Conservation (phyloP, 208 protist genomes). For the Acanthamoeba culbertsoni region DNA sequence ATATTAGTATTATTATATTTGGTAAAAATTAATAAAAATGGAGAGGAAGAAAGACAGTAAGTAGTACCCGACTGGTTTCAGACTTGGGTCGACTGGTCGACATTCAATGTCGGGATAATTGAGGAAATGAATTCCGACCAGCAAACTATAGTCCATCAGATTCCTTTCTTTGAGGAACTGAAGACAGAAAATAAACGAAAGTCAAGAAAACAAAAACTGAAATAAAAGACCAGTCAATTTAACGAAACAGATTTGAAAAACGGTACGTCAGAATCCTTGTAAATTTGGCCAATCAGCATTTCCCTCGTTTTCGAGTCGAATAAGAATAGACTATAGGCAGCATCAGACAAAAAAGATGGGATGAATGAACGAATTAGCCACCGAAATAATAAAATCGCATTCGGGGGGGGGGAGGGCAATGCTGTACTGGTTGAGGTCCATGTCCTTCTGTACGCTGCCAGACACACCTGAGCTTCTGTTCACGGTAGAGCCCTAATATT, state of each 20-base stretch:
- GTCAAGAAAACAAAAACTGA: not conserved
- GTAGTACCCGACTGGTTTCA: too few species aligned
- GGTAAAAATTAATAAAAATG: not conserved
- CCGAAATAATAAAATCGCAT: too few species aligned
- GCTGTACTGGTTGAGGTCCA: not conserved
- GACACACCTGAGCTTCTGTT: not conserved
- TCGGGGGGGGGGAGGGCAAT: not conserved
- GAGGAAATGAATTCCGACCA: conserved; percentile 56
- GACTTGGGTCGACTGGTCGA: not conserved
- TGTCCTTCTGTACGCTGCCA: not conserved
- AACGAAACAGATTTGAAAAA: not conserved
- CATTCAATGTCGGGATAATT: conserved; percentile 8
- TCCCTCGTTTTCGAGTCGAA: not conserved
- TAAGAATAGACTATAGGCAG: not conserved
- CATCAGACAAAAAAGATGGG: not conserved
- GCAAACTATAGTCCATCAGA: conserved; percentile 52
- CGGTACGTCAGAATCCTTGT: not conserved
- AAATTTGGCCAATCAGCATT: not conserved
- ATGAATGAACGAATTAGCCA: not conserved
- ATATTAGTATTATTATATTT: not conserved
- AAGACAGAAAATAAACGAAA: not conserved
- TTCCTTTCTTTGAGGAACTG: not conserved
- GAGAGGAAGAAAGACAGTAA: too few species aligned
- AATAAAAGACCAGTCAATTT: not conserved
- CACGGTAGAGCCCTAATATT: not conserved